phyloP scores from a whole-genome alignment of 1,284 basidiomycete species.

The Schizophyllum amplum region DNA sequence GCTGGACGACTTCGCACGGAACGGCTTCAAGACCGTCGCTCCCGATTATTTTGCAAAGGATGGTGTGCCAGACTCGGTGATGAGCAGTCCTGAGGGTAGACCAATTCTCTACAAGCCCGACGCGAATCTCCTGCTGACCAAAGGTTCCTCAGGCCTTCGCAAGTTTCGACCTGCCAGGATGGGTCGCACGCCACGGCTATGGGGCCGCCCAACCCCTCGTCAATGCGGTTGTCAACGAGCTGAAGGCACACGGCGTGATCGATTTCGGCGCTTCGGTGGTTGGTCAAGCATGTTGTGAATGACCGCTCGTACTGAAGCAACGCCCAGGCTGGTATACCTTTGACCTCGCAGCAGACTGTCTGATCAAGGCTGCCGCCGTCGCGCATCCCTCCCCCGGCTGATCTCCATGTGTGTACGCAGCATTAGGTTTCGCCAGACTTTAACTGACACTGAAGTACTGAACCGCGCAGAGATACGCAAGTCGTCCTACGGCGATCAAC shows the following conservation, averaged over 20 bases:
- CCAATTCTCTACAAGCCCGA: not conserved
- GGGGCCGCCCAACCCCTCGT: constrained; percentile 12
- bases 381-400: constrained; percentile 33
- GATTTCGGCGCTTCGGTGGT: constrained; percentile 15
- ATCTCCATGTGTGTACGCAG: too few relatives aligned
- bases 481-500: constrained; percentile 13
- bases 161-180: constrained; percentile 7
- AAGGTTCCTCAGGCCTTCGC: not conserved
- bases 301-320: constrained; percentile 18
- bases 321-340: constrained; percentile 21
- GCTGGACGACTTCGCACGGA: constrained; percentile 12
- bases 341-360: constrained; percentile 21
- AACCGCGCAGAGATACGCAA: constrained; percentile 9
- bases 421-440: too few relatives aligned
- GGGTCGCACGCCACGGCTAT: constrained; percentile 9
- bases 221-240: constrained; percentile 12
- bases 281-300: constrained; percentile 2
- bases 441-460: too few relatives aligned
- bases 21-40: constrained; percentile 11
- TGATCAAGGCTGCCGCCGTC: constrained; percentile 21
- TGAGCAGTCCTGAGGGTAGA: not conserved
- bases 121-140: not conserved
- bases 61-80: not conserved
- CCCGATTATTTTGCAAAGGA: constrained; percentile 7
- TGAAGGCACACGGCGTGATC: constrained; percentile 14